Evolutionary conservation across 2,329 filamentous ascomycete species (phyloP).

Genomic region (Botrytis squamosa): DNA sequence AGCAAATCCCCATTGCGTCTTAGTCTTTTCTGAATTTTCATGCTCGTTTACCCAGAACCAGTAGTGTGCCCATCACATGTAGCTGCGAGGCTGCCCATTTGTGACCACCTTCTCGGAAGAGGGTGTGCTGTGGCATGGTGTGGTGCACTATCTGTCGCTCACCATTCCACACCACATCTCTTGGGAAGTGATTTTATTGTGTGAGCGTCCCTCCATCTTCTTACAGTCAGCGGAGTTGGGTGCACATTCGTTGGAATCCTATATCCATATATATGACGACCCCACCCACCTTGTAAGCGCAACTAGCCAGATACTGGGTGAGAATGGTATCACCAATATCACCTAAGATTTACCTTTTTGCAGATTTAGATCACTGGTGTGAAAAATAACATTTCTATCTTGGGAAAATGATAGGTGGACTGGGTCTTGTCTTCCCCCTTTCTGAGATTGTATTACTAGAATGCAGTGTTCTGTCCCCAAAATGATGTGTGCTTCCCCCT

Average conservation of each 20-base stretch:
- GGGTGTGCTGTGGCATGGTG: background rate
- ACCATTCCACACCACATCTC: background rate
- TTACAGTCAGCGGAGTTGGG: slow-evolving; percentile 9
- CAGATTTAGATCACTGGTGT: background rate
- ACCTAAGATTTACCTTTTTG: background rate
- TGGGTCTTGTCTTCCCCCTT: background rate
- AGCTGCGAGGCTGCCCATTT: slow-evolving; percentile 6
- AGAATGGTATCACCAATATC: background rate
- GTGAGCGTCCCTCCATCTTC: background rate
- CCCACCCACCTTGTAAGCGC: slow-evolving; percentile 6
- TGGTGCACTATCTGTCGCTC: background rate
- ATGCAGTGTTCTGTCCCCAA: background rate
- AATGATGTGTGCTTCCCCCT: background rate
- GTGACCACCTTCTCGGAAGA: slow-evolving; percentile 13
- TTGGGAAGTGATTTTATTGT: background rate
- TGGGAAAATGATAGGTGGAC: background rate
- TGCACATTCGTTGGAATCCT: background rate
- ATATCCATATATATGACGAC: background rate
- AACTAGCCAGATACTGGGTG: background rate
- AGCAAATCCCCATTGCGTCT: background rate
- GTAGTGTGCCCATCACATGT: slow-evolving; percentile 3
- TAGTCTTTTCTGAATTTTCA: background rate
- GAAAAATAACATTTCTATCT: background rate
- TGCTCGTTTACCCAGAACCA: background rate
- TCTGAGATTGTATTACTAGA: background rate